Percentiles rank a stretch among this genome's conserved stretches.
phyloP scores from a whole-genome alignment of 2,329 filamentous ascomycete genomes.

The Penicillium sp. region DNA sequence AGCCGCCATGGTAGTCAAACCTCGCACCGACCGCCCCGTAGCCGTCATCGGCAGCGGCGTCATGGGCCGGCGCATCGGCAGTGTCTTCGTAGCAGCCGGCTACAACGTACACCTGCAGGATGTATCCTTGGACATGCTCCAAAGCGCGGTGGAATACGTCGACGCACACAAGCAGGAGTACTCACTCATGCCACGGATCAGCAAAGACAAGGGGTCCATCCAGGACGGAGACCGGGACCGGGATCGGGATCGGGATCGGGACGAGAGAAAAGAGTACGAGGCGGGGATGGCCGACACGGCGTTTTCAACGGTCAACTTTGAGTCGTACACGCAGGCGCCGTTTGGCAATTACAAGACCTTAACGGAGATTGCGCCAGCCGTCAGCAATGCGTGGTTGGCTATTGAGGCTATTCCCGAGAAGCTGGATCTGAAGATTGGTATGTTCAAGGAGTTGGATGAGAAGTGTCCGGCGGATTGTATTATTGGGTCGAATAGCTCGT shows the following conservation, averaged over 20 bases:
- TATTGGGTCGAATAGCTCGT: constrained; percentile 54
- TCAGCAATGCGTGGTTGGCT: constrained; percentile 54
- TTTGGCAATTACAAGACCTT: constrained; percentile 39
- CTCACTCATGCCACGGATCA: constrained; percentile 20
- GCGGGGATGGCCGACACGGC: constrained; percentile 12
- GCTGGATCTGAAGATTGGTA: constrained; percentile 51
- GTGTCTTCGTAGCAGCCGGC: constrained; percentile 30
- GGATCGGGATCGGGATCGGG: too few relatives aligned
- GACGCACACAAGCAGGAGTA: constrained; percentile 32
- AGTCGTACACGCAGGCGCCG: constrained; percentile 25
- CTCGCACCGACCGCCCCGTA: constrained; percentile 30
- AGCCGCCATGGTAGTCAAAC: too few relatives aligned
- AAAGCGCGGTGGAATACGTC: constrained; percentile 34
- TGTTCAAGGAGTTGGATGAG: constrained; percentile 50
- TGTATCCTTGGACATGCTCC: constrained; percentile 28
- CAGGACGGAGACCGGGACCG: too few relatives aligned
- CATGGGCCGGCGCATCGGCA: constrained; percentile 42
- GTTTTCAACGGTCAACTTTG: constrained; percentile 21
- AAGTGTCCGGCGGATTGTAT: constrained; percentile 50
- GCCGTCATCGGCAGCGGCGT: constrained; percentile 44
- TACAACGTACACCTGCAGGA: constrained; percentile 31
- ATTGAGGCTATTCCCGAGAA: constrained; percentile 57
- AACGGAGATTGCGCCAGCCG: constrained; percentile 43
- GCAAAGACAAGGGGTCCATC: constrained; percentile 1
- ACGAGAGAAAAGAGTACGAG: background rate